Base-by-base conservation (phyloP, 1,139 yeast genomes). In the Sugiyamaella japonica region DNA sequence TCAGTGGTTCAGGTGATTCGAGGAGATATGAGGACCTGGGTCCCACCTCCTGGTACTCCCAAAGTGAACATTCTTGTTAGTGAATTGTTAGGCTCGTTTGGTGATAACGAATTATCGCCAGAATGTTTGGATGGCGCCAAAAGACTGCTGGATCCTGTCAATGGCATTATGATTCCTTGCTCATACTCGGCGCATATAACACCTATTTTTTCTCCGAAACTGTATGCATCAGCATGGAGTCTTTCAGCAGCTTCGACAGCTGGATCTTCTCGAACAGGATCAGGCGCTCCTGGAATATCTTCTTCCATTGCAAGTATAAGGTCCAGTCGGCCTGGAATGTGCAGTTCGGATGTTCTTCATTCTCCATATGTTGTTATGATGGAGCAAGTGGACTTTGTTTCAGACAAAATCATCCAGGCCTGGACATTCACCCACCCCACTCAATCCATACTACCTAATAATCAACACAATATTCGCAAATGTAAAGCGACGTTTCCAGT, bases 71-170 rank as follows among this genome's bases (percentile, higher is more conserved):
- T 90, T 44, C 78, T 90, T 12, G 76, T 91, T 1, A 86, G 95
- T 42, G 98, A 91, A 67, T 73, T 91, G 31, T 70, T 91, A 28
- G 97, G 97, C 1, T 88, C 96, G 6, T 86, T 90, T 72, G 97
- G 96, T 1, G 93, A 95, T 68, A 91, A 91, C 68, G 98, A 91
- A 66, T 75, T 88, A 13, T 78, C 89, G 12, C 97, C 97, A 0
- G 98, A 91, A 66, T 85, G 95, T 56, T 71, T 79, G 20, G 75
- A 72, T 50, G 70, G 71, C 2, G 67, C 67, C 13, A 72, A 63
- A 61, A 61, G 59, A 13, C 58, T 61, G 9, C 62, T 73, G 2
- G 69, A 68, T 39, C 61, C 66, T 17, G 61, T 54, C 6, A 61
- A 64, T 31, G 74, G 78, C 1, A 69, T 81, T 12, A 76, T 80